Evolutionary conservation across 2,329 filamentous ascomycete species (phyloP).

Genomic region (Fusarium buxicola): DNA sequence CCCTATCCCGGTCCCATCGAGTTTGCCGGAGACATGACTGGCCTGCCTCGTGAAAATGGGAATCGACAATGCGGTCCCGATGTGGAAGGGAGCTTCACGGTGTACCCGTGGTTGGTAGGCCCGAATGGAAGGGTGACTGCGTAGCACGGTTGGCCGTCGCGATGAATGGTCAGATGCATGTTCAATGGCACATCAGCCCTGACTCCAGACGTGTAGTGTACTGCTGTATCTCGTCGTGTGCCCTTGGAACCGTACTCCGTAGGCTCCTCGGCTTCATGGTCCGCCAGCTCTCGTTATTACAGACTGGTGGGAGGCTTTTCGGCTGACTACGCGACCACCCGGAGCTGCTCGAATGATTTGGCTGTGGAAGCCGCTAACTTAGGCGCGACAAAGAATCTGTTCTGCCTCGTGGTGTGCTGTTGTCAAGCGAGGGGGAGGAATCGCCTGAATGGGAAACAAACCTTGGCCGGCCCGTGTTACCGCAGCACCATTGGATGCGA

Average conservation of each 20-base stretch:
- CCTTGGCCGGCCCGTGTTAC: constrained; percentile 29
- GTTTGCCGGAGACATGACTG: not conserved
- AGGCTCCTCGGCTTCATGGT: constrained; percentile 27
- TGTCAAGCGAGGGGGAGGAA: constrained; percentile 4
- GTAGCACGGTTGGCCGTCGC: not conserved
- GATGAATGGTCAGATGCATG: not conserved
- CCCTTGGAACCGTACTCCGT: constrained; percentile 9
- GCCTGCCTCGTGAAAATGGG: not conserved
- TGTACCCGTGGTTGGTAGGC: not conserved
- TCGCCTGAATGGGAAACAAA: not conserved
- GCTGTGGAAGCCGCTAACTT: constrained; percentile 3
- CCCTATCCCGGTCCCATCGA: constrained; percentile 6
- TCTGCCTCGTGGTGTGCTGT: not conserved
- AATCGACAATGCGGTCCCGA: constrained; percentile 29
- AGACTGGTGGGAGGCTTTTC: not conserved
- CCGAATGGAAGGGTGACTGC: not conserved
- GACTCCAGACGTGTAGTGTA: not conserved
- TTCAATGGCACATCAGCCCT: not conserved
- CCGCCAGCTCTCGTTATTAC: constrained; percentile 12
- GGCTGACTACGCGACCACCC: constrained; percentile 22
- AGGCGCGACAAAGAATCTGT: constrained; percentile 16
- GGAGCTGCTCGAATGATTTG: constrained; percentile 9
- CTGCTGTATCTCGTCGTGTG: too few relatives aligned
- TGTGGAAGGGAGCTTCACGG: not conserved
- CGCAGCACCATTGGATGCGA: constrained; percentile 23